A percentile compares a stretch with the other conserved stretches of the same genome.
Evolutionary conservation across 768 basidiomycete genomes (phyloP).

Genomic region (Podaxis sp.): DNA sequence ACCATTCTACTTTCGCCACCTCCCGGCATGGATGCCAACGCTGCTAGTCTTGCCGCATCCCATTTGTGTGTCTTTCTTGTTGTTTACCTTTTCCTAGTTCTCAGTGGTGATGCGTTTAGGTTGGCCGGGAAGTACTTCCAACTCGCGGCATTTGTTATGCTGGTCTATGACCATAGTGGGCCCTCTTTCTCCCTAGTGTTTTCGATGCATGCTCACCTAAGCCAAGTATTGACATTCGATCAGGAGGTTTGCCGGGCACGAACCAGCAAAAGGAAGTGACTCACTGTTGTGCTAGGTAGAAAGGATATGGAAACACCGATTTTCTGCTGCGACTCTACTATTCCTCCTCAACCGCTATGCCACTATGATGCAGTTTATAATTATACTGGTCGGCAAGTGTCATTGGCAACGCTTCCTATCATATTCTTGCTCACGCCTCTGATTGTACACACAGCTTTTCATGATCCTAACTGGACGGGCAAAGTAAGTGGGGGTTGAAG

Average conservation of each 20-base stretch:
- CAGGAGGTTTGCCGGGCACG: slow-evolving; percentile 14
- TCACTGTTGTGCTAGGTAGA: slow-evolving; percentile 15
- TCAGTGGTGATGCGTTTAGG: neutral
- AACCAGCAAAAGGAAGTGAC: neutral
- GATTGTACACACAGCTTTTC: slow-evolving; percentile 19
- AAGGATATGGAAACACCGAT: slow-evolving; percentile 25
- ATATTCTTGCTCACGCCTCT: neutral
- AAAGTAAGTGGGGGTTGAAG: slow-evolving; percentile 16
- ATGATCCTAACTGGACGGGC: slow-evolving; percentile 22
- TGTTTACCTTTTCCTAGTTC: neutral
- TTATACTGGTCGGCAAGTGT: slow-evolving; percentile 23
- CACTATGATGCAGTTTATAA: slow-evolving; percentile 26
- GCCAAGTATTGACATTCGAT: slow-evolving; percentile 11
- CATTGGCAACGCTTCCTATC: neutral
- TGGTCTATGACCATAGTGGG: slow-evolving; percentile 22
- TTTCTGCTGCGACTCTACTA: slow-evolving; percentile 24
- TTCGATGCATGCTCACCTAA: neutral
- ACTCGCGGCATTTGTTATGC: slow-evolving; percentile 20
- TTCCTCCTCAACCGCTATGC: slow-evolving; percentile 30
- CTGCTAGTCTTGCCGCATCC: neutral
- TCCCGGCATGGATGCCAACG: neutral
- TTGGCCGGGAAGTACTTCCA: slow-evolving; percentile 21
- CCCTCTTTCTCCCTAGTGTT: neutral
- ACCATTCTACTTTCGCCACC: neutral
- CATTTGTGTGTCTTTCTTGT: neutral